Conservation (phyloP, 768 basidiomycete genomes). For the Austroboletus eburneus region DNA sequence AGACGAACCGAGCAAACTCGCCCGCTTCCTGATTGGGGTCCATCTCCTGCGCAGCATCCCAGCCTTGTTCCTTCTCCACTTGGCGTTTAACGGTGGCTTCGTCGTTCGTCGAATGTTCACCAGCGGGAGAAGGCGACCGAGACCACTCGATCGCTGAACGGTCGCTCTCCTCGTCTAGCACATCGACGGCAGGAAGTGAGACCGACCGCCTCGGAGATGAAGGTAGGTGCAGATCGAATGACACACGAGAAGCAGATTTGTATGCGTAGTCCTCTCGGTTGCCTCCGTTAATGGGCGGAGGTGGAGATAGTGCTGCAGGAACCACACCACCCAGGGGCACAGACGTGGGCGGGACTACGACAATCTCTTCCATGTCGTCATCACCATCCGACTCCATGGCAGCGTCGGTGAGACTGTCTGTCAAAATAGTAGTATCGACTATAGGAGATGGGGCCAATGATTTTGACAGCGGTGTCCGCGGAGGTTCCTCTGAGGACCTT, state of each 20-base stretch:
- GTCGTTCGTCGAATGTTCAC: conserved; percentile 2
- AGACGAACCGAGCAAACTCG: conserved; percentile 90
- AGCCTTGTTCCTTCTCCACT: conserved; percentile 41
- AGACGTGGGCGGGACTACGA: background rate
- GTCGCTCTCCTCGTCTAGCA: conserved; percentile 19
- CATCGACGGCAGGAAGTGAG: background rate
- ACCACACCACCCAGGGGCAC: background rate
- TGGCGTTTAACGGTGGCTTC: conserved; percentile 18
- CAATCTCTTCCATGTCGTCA: conserved; percentile 39
- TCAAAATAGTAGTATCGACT: background rate
- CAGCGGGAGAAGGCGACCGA: conserved; percentile 34
- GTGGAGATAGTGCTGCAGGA: conserved; percentile 11
- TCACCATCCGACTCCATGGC: conserved; percentile 24
- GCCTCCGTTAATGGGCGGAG: conserved; percentile 13
- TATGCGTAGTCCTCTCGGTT: conserved; percentile 5
- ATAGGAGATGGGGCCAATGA: conserved; percentile 1
- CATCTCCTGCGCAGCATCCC: conserved; percentile 87
- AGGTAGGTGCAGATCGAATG: conserved; percentile 3
- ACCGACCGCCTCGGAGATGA: conserved; percentile 13
- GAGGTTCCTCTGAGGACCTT: conserved; percentile 5
- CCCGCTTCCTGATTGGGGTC: conserved; percentile 74
- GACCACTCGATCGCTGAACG: conserved; percentile 35
- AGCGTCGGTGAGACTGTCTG: background rate
- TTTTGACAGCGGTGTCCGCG: conserved; percentile 3
- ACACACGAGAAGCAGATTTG: background rate